A percentile compares a stretch with the other conserved stretches of the same genome.
These are phyloP conservation scores for Paramyrothecium roridum DNA, from an alignment of 2,329 filamentous ascomycete genomes.

Conservation along the genomic window DNA sequence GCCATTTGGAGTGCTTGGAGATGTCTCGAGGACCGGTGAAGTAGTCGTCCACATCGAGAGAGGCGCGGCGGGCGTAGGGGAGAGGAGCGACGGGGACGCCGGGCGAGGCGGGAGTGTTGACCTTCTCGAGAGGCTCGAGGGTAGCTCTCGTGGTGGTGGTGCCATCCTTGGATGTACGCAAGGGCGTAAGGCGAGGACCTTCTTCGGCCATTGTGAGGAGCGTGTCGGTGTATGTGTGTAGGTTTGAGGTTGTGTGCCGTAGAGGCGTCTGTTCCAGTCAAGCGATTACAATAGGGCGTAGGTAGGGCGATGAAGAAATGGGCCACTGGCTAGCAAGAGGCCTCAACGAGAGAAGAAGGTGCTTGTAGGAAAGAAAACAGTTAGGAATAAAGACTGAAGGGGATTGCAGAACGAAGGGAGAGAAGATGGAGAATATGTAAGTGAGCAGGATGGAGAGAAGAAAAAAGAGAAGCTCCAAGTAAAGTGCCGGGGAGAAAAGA, in stretches of 20 bases:
- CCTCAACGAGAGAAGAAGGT: neutral
- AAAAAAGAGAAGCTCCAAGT: neutral
- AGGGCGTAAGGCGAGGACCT: neutral
- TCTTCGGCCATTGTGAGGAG: neutral
- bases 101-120: slow-evolving; percentile 26
- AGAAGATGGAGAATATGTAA: neutral
- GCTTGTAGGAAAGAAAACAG: neutral
- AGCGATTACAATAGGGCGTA: neutral
- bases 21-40: slow-evolving; percentile 67
- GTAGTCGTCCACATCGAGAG: slow-evolving; percentile 56
- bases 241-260: neutral
- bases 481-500: neutral
- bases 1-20: slow-evolving; percentile 72
- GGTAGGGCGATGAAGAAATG: neutral
- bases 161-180: neutral
- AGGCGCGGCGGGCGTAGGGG: slow-evolving; percentile 28
- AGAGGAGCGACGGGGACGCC: slow-evolving; percentile 20
- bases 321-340: neutral
- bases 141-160: neutral
- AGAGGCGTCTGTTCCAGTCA: neutral
- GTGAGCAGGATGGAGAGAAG: neutral
- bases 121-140: slow-evolving; percentile 17
- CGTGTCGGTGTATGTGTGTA: neutral
- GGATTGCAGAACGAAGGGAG: neutral
- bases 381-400: neutral